phyloP scores from a whole-genome alignment of 2,329 filamentous ascomycete genomes.

The Phyllosticta ampelicida region DNA sequence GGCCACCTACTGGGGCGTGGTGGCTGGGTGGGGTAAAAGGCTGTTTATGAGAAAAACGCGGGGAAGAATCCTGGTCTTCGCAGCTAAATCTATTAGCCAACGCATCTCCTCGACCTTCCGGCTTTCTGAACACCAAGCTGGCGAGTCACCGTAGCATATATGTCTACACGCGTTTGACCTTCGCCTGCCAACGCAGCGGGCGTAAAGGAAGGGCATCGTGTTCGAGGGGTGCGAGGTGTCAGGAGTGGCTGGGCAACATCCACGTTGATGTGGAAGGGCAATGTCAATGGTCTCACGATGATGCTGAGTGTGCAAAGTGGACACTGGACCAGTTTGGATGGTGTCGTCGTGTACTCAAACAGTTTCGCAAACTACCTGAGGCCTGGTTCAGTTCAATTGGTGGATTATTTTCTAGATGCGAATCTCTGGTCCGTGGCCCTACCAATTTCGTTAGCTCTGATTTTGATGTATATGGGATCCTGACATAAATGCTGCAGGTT shows the following conservation, averaged over 20 bases:
- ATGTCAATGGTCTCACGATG: background rate
- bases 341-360: background rate
- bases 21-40: slow-evolving; percentile 8
- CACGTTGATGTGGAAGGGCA: background rate
- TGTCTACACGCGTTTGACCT: background rate
- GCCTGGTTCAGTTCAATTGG: background rate
- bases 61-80: slow-evolving; percentile 7
- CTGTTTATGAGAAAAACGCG: slow-evolving; percentile 5
- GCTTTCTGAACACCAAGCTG: background rate
- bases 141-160: background rate
- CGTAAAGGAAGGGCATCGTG: background rate
- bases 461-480: background rate
- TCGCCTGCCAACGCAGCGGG: background rate
- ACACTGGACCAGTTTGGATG: background rate
- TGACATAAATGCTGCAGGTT: background rate
- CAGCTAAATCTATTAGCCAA: slow-evolving; percentile 1
- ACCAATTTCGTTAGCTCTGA: background rate
- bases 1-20: background rate
- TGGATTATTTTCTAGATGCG: background rate
- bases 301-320: background rate
- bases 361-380: background rate
- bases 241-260: background rate
- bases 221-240: background rate
- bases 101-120: background rate
- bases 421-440: background rate